Percentiles rank a stretch among this genome's conserved stretches.
Conservation (phyloP, 306 rosid species). For the Calophaca sinica region DNA sequence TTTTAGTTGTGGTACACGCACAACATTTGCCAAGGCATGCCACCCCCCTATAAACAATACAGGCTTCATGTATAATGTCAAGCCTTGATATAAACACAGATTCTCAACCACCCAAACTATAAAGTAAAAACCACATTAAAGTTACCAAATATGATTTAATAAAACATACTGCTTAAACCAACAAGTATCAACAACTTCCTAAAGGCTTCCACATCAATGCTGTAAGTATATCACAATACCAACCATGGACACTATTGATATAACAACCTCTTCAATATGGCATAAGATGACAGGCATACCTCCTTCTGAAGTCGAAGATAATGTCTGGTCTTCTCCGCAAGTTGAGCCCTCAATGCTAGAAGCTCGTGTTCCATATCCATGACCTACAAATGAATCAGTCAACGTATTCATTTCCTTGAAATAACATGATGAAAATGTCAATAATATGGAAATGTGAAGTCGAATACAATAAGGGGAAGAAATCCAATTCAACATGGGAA, state of each 20-base stretch:
- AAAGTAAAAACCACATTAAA: conserved; percentile 9
- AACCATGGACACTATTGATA: neutral
- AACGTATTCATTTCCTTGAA: conserved; percentile 36
- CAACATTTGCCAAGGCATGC: neutral
- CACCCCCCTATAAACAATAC: neutral
- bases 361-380: conserved; percentile 99
- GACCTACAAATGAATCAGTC: conserved; percentile 62
- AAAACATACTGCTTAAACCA: neutral
- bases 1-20: neutral
- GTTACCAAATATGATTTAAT: conserved; percentile 1
- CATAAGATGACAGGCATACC: conserved; percentile 58
- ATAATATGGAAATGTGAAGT: conserved; percentile 27
- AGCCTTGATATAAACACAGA: neutral
- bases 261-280: conserved; percentile 16
- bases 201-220: no score
- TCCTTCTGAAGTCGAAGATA: conserved; percentile 87
- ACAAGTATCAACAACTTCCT: no score
- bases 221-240: neutral
- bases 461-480: conserved; percentile 23
- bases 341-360: conserved; percentile 88
- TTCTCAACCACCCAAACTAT: neutral
- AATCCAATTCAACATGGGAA: conserved; percentile 12
- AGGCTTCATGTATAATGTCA: neutral
- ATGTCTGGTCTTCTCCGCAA: conserved; percentile 83
- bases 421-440: conserved; percentile 36